phyloP scores from a whole-genome alignment of 2,329 filamentous ascomycete species.

The Penicillium verrucosum region DNA sequence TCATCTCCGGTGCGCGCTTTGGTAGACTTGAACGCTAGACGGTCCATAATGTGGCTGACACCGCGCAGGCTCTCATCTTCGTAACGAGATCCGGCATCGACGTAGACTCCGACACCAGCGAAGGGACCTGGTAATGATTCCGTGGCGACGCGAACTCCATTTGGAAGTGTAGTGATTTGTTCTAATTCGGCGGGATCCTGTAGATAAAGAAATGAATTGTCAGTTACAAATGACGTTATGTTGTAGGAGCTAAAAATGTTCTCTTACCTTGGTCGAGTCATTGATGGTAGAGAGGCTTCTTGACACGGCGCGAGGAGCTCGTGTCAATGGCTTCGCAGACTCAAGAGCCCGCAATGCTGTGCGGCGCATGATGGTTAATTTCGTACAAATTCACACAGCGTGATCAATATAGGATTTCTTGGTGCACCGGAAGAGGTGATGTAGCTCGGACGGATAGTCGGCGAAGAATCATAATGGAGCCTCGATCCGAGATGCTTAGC shows the following conservation, averaged over 20 bases:
- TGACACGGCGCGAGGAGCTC: conserved; percentile 33
- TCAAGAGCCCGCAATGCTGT: conserved; percentile 40
- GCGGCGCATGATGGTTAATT: conserved; percentile 36
- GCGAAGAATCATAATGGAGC: conserved; percentile 24
- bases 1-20: conserved; percentile 68
- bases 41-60: conserved; percentile 93
- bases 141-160: conserved; percentile 90
- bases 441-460: conserved; percentile 6
- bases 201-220: neutral
- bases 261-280: conserved; percentile 36
- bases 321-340: conserved; percentile 37
- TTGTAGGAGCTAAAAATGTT: neutral
- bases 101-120: conserved; percentile 89
- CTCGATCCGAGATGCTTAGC: conserved; percentile 27
- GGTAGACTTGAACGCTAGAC: conserved; percentile 90
- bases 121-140: conserved; percentile 94
- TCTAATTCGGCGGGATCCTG: conserved; percentile 85
- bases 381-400: neutral
- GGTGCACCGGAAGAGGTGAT: conserved; percentile 14
- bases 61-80: conserved; percentile 82
- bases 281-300: conserved; percentile 38
- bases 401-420: neutral
- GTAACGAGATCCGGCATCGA: conserved; percentile 92
- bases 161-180: conserved; percentile 79
- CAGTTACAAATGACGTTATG: conserved; percentile 1